Base-by-base conservation (phyloP, 352 stramenopile genomes). In the Phytophthora sansomeana region DNA sequence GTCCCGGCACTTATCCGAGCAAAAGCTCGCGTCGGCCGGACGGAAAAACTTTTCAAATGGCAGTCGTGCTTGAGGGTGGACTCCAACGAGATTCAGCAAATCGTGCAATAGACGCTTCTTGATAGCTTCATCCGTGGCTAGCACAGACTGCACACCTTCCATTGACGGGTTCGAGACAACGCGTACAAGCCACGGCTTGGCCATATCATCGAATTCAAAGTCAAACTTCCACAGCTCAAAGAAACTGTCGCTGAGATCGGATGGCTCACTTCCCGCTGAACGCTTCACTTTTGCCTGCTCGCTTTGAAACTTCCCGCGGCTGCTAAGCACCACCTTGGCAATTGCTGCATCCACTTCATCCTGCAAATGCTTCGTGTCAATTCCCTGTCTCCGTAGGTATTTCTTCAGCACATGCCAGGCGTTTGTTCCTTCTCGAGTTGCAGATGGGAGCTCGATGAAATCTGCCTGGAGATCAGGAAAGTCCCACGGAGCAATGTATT, bases 161-260 rank as follows among this genome's bases (percentile, higher is more conserved):
- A 94, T 78, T 17, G 78, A 90, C 39, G 87, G 87, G 47, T 91
- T 89, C 21, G 81, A 81, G 50, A 81, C 73, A 13, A 89, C 74
- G 43, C 98, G 91, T 58, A 98, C 95, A 30, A 99, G 85, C 85
- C 91, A 98, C n/a, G 97, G 96, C 62, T 98, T 98, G 14, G 97
- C 81, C 28, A 74, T 81, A 68, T 92, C 78, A 60, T 99, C 96
- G 21, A 99, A 72, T 75, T 99, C 94, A 47, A 99, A 95, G 63
- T 99, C 96, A 61, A 99, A 93, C 21, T 94, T 97, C 55, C 97
- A 89, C 16, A 99, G 75, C 63, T 99, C 96, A 67, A 99, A 98
- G 56, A 97, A 98, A 56, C 70, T 91, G 36, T 89, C 77, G 3
- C 62, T 73, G 19, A 90, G 48, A 44, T 90, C 76, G 3, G 63